Conservation (phyloP, 208 protist species). For the Wallacemonas sp. region DNA sequence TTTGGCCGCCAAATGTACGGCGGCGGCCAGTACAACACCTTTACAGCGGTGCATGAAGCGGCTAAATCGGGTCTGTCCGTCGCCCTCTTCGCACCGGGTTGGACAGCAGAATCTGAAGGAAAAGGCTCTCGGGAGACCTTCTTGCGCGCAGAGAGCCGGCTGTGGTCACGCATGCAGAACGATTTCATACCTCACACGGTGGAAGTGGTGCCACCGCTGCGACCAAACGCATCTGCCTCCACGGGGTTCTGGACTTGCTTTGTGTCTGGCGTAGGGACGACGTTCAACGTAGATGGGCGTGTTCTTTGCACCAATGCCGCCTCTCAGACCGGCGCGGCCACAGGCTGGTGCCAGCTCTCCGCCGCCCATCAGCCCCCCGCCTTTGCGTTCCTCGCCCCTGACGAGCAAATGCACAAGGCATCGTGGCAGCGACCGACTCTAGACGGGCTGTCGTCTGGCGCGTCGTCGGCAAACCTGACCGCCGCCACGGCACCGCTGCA, state of each 20-base stretch:
- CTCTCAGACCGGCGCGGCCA: neutral
- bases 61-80: constrained; percentile 40
- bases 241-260: constrained; percentile 54
- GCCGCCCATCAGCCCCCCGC: constrained; percentile 26
- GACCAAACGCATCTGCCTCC: no score
- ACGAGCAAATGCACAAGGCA: neutral
- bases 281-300: constrained; percentile 53
- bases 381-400: constrained; percentile 26
- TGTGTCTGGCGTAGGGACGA: constrained; percentile 45
- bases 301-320: constrained; percentile 9
- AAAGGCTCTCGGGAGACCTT: constrained; percentile 45
- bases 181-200: constrained; percentile 27
- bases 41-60: constrained; percentile 41
- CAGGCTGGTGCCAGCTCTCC: constrained; percentile 37
- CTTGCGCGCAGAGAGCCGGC: constrained; percentile 36
- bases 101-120: constrained; percentile 72
- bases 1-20: constrained; percentile 79
- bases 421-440: constrained; percentile 6
- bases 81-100: constrained; percentile 91
- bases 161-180: constrained; percentile 59
- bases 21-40: constrained; percentile 74
- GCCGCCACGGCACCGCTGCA: constrained; percentile 12
- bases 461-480: neutral
- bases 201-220: no score
- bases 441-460: no score